Evolutionary conservation across 2,329 filamentous ascomycete genomes (phyloP).

Genomic region (Beauveria varroae): DNA sequence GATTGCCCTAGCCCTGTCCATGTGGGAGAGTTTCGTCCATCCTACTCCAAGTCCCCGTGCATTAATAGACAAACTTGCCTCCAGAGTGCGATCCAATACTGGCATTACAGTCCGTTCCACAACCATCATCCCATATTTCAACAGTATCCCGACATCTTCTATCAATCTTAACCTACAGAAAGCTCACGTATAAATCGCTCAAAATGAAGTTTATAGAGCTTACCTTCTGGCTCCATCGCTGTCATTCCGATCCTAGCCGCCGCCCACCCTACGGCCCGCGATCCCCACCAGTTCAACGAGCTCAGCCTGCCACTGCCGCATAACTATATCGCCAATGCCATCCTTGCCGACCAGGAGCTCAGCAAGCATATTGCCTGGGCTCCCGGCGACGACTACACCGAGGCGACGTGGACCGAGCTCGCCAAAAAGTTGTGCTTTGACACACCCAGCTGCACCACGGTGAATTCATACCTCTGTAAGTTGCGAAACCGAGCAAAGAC

Average conservation of each 20-base stretch:
- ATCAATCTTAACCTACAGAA: too few species aligned
- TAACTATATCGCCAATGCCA: neutral
- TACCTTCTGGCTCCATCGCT: neutral
- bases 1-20: too few species aligned
- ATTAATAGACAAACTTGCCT: too few species aligned
- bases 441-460: neutral
- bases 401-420: neutral
- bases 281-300: neutral
- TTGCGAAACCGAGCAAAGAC: neutral
- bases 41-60: too few species aligned
- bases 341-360: conserved; percentile 1
- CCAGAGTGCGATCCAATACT: too few species aligned
- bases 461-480: conserved; percentile 3
- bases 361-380: neutral
- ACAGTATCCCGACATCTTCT: too few species aligned
- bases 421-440: neutral
- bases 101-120: too few species aligned
- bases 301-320: neutral
- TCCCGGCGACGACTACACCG: neutral
- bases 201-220: neutral
- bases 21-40: too few species aligned
- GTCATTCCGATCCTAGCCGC: neutral
- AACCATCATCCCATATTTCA: too few species aligned
- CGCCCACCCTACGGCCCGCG: neutral
- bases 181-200: too few species aligned